Conservation (phyloP, 176 grass and related monocot genomes). For the Elymus sibiricus region DNA sequence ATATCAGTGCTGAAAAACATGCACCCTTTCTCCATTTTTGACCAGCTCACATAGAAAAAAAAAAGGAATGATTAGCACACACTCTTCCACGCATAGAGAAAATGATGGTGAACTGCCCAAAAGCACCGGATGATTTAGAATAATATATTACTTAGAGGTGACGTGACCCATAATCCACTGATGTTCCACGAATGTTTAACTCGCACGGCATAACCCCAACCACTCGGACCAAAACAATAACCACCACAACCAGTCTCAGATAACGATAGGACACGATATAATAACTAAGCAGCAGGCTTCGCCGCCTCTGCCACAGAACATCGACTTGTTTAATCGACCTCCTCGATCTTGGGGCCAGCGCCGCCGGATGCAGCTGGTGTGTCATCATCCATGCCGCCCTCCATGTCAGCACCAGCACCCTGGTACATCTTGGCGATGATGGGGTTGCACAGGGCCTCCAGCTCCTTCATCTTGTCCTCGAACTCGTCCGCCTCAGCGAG, state of each 20-base stretch:
- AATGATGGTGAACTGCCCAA: background rate
- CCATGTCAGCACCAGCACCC: slow-evolving; percentile 39
- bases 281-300: background rate
- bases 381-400: slow-evolving; percentile 49
- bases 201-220: background rate
- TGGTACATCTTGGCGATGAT: slow-evolving; percentile 70
- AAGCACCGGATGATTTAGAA: slow-evolving; percentile 53
- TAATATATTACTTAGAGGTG: too few relatives aligned
- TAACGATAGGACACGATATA: background rate
- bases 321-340: slow-evolving; percentile 15
- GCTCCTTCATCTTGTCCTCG: slow-evolving; percentile 66
- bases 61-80: background rate
- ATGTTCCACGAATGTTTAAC: background rate
- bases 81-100: background rate
- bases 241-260: background rate
- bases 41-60: slow-evolving; percentile 48
- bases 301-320: background rate
- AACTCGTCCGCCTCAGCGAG: slow-evolving; percentile 54
- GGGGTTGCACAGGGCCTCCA: slow-evolving; percentile 55
- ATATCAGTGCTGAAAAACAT: too few relatives aligned
- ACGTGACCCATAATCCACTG: too few relatives aligned
- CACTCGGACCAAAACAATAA: slow-evolving; percentile 11
- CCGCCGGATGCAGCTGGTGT: background rate
- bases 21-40: slow-evolving; percentile 70
- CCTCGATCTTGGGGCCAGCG: slow-evolving; percentile 56